Conservation (phyloP, 2,329 filamentous ascomycete genomes). For the Arthrobotrys sphaeroides region DNA sequence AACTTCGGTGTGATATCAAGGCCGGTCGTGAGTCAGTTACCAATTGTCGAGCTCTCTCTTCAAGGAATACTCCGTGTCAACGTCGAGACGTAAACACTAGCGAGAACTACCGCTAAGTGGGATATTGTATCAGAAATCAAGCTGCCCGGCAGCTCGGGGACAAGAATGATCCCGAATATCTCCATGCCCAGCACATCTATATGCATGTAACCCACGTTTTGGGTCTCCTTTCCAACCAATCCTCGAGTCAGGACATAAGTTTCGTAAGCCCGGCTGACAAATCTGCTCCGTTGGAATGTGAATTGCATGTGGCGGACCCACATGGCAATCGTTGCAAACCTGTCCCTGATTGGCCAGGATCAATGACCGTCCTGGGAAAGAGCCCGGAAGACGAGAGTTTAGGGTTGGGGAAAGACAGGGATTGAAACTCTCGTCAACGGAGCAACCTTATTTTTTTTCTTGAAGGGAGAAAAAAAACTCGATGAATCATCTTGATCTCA, state of each 20-base stretch:
- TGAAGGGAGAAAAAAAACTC: slow-evolving; percentile 4
- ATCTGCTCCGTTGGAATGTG: slow-evolving; percentile 12
- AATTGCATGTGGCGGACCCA: background rate
- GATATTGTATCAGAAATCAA: background rate
- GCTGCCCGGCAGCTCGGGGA: background rate
- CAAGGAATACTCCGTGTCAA: background rate
- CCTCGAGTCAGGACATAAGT: slow-evolving; percentile 40
- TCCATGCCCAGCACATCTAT: slow-evolving; percentile 16
- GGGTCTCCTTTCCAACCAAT: background rate
- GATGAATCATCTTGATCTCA: slow-evolving; percentile 39
- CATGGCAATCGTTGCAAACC: background rate
- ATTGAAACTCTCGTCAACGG: slow-evolving; percentile 7
- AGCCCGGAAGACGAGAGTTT: background rate
- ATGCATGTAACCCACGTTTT: slow-evolving; percentile 31
- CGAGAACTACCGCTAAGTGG: background rate
- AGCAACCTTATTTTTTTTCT: slow-evolving; percentile 40
- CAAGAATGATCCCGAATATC: slow-evolving; percentile 14
- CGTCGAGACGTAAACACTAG: no score
- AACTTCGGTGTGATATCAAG: background rate
- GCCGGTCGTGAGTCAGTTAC: background rate
- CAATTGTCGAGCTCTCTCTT: background rate
- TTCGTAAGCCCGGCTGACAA: slow-evolving; percentile 41
- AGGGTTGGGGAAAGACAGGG: slow-evolving; percentile 7
- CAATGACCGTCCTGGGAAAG: slow-evolving; percentile 6
- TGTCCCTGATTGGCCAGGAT: slow-evolving; percentile 18